Evolutionary conservation across 1,284 basidiomycete species (phyloP).

Genomic region (Apiotrichum laibachii): DNA sequence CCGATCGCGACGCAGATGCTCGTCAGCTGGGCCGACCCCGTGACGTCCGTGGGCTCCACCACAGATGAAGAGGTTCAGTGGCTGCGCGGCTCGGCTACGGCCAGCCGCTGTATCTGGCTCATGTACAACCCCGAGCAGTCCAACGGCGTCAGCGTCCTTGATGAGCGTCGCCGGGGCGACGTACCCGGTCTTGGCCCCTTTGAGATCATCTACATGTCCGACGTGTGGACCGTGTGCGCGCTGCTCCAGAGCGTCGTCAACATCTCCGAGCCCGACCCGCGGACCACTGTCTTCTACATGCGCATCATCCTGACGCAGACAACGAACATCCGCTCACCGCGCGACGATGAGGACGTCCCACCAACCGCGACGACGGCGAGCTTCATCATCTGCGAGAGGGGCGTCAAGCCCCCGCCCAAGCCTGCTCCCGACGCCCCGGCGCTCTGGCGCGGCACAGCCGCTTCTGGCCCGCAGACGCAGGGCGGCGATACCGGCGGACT

Average conservation of each 20-base stretch:
- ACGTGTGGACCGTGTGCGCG: constrained; percentile 40
- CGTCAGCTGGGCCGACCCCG: constrained; percentile 12
- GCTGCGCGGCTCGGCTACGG: constrained; percentile 24
- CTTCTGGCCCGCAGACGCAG: constrained; percentile 17
- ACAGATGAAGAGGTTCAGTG: constrained; percentile 19
- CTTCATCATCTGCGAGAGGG: constrained; percentile 16
- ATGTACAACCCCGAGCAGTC: constrained; percentile 30
- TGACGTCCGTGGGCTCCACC: neutral
- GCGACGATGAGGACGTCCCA: constrained; percentile 23
- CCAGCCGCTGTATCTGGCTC: constrained; percentile 25
- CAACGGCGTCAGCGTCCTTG: constrained; percentile 24
- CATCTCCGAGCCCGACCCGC: constrained; percentile 24
- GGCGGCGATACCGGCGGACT: constrained; percentile 18
- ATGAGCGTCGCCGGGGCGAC: constrained; percentile 23
- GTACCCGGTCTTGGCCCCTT: constrained; percentile 30
- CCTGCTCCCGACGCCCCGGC: constrained; percentile 25
- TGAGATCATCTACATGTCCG: constrained; percentile 28
- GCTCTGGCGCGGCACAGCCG: constrained; percentile 28
- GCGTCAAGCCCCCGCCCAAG: constrained; percentile 19
- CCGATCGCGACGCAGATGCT: constrained; percentile 16
- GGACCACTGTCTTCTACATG: constrained; percentile 35
- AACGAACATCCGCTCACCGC: constrained; percentile 31
- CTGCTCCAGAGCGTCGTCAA: constrained; percentile 27
- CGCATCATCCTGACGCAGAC: constrained; percentile 36
- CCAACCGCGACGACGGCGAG: constrained; percentile 15